These are phyloP conservation scores for Candida chauliodis DNA, from an alignment of 805 yeast species.

Conservation along the genomic window DNA sequence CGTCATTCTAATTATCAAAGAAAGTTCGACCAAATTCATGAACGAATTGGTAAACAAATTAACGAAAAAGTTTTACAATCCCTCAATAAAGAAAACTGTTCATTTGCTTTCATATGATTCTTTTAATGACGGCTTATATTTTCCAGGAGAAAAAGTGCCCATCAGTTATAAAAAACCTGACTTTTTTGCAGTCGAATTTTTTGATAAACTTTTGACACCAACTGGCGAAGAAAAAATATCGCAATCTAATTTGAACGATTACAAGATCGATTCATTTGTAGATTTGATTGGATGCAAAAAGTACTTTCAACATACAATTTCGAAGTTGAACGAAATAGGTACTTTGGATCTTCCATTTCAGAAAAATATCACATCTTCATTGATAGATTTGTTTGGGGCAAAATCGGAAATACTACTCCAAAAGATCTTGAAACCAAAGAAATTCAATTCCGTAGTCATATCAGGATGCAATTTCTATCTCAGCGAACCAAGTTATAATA, in stretches of 20 bases:
- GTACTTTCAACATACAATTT: slow-evolving; percentile 28
- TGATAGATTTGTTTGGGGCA: slow-evolving; percentile 20
- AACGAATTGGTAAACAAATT: slow-evolving; percentile 16
- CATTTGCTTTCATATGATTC: slow-evolving; percentile 31
- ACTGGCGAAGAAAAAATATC: slow-evolving; percentile 15
- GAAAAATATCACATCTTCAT: slow-evolving; percentile 11
- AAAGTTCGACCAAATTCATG: slow-evolving; percentile 17
- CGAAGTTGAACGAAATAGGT: slow-evolving; percentile 28
- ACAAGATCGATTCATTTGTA: slow-evolving; percentile 33
- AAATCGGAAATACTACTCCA: slow-evolving; percentile 29
- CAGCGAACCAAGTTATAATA: slow-evolving; percentile 30
- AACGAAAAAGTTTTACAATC: slow-evolving; percentile 17
- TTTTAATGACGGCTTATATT: slow-evolving; percentile 29
- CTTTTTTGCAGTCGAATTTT: slow-evolving; percentile 34
- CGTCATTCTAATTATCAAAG: slow-evolving; percentile 29
- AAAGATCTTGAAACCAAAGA: slow-evolving; percentile 33
- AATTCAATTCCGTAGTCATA: slow-evolving; percentile 27
- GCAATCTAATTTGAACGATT: slow-evolving; percentile 18
- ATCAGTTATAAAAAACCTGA: slow-evolving; percentile 35
- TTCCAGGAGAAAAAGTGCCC: slow-evolving; percentile 33
- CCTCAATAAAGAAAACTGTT: slow-evolving; percentile 19
- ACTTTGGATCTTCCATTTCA: slow-evolving; percentile 27
- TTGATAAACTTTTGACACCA: slow-evolving; percentile 26
- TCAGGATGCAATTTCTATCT: slow-evolving; percentile 31
- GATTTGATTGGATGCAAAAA: slow-evolving; percentile 40